These are phyloP conservation scores for Triticum urartu DNA, from an alignment of 176 grass and related monocot genomes.

Conservation along the genomic window DNA sequence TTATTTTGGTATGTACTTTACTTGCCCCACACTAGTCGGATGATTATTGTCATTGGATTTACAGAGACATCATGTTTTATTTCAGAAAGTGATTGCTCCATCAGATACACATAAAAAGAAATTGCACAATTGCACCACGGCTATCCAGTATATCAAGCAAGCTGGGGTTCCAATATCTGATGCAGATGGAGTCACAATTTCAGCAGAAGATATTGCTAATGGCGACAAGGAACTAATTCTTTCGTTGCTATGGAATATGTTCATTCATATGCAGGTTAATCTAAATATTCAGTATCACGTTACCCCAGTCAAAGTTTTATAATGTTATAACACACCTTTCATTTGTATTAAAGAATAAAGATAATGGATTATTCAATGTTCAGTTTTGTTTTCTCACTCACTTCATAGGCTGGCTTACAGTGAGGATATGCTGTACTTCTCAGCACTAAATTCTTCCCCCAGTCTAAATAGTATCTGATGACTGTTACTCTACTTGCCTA, in stretches of 20 bases:
- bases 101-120: slow-evolving; percentile 63
- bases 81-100: slow-evolving; percentile 57
- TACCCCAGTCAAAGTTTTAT: not conserved
- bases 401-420: not conserved
- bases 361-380: slow-evolving; percentile 11
- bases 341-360: not conserved
- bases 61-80: slow-evolving; percentile 6
- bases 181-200: slow-evolving; percentile 52
- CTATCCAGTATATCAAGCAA: slow-evolving; percentile 49
- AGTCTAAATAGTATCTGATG: slow-evolving; percentile 1
- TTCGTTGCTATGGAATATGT: slow-evolving; percentile 58
- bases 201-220: slow-evolving; percentile 48
- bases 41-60: slow-evolving; percentile 19
- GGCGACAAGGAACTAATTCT: slow-evolving; percentile 66
- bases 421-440: not conserved
- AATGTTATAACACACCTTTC: not conserved
- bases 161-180: slow-evolving; percentile 43
- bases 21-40: not conserved
- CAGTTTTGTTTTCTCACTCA: not conserved
- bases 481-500: slow-evolving; percentile 7
- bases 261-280: slow-evolving; percentile 54
- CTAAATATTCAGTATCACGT: not conserved
- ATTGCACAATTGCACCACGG: slow-evolving; percentile 51
- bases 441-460: not conserved
- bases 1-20: slow-evolving; percentile 43